Percentiles rank a stretch among this genome's conserved stretches.
Evolutionary conservation across 139 green algal species (phyloP).

Genomic region (Coelastrella sp.): DNA sequence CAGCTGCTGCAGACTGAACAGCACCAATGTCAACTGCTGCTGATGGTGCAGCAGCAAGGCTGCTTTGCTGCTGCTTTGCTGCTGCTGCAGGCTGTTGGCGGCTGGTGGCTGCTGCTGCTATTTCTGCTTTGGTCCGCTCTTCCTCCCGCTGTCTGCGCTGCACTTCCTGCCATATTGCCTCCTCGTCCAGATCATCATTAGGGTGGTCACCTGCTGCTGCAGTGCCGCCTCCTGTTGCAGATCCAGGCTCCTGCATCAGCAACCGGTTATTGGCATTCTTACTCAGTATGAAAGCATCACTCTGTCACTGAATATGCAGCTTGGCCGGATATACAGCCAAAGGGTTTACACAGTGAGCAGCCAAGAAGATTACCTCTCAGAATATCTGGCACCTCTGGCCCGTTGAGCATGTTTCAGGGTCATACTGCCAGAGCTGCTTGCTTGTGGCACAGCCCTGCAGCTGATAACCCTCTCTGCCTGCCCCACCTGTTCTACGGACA

Average conservation of each 20-base stretch:
- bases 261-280: too few relatives aligned
- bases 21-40: slow-evolving; percentile 28
- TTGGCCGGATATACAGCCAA: too few relatives aligned
- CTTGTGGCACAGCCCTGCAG: too few relatives aligned
- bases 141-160: slow-evolving; percentile 33
- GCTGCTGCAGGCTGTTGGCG: slow-evolving; percentile 21
- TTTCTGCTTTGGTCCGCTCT: neutral
- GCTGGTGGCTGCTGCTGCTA: slow-evolving; percentile 44
- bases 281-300: too few relatives aligned
- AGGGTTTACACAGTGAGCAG: too few relatives aligned
- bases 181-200: slow-evolving; percentile 51
- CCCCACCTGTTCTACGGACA: slow-evolving; percentile 59
- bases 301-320: too few relatives aligned
- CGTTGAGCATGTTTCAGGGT: too few relatives aligned
- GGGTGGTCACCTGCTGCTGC: slow-evolving; percentile 30
- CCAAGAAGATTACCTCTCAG: too few relatives aligned
- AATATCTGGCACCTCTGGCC: too few relatives aligned
- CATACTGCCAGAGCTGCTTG: too few relatives aligned
- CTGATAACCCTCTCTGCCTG: too few relatives aligned
- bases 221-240: neutral
- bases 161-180: slow-evolving; percentile 51
- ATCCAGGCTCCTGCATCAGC: neutral
- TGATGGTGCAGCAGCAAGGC: slow-evolving; percentile 26
- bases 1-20: slow-evolving; percentile 51
- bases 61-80: neutral